Base-by-base conservation (phyloP, 805 yeast genomes). In the Candida namnaoensis region DNA sequence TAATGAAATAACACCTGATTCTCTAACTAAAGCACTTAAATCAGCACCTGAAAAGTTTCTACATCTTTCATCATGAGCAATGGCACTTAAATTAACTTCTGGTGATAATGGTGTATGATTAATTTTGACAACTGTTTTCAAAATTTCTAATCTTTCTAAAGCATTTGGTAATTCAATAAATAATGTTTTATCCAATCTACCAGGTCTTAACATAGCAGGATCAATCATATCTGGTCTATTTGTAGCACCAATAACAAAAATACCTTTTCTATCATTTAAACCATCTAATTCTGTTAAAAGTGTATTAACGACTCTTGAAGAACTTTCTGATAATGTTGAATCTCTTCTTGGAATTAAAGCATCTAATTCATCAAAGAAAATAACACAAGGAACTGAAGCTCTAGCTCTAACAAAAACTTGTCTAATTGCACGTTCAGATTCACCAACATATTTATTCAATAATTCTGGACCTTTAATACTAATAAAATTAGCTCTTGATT, bases 171-270 rank as follows among this genome's bases (percentile, higher is more conserved):
- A 70, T 58, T 91, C 97, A 26, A 91, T 91, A 61, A 82, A 91
- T 37, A 91, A 66, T 3, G 96, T 87, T 62, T 91, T 93, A 57
- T 93, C 98, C 53, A 91, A 71, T 61, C 99, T 77, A 6, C 98
- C 99, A 0, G 98, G 98, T 58, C 99, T 76, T 37, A 93, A 65
- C 98, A 91, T 93, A 0, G 99, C 99, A 4, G 96, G 88, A 62
- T 91, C 99, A 49, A 91, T 93, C 87, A 91, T 91, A 59, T 91
- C 99, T 0, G 98, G 98, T 58, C 99, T 75, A 54, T 91, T 91
- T 0, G 99, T 91, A 2, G 99, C 99, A 27, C 96, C 98, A 50
- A 91, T 78, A 5, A 91, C 98, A 60, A 84, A 93, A 2, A 91
- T 87, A 2, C 98, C 98, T 45, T 82, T 77, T 51, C 98, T 71